Evolutionary conservation across 2,329 filamentous ascomycete species (phyloP).

Genomic region (Fusarium liriodendri): DNA sequence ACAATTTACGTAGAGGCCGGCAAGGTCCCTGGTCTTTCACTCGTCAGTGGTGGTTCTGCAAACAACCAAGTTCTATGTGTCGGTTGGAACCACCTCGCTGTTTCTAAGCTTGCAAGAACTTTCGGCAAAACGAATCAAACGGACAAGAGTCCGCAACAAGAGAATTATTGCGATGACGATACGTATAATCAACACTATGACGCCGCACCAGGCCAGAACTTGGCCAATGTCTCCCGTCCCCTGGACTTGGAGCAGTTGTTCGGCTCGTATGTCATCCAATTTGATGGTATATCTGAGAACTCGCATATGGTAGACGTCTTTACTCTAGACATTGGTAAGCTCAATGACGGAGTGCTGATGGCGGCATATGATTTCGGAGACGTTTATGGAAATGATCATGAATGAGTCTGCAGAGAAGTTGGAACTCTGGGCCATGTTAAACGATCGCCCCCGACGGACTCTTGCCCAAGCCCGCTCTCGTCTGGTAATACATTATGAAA

Average conservation of each 20-base stretch:
- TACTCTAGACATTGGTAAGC: background rate
- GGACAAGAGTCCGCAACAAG: background rate
- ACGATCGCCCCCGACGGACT: background rate
- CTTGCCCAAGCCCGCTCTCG: background rate
- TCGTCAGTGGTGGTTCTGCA: background rate
- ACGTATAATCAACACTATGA: background rate
- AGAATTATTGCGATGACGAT: background rate
- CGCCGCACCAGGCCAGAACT: background rate
- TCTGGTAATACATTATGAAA: background rate
- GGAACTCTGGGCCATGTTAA: background rate
- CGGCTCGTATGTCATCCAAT: background rate
- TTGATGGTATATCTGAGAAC: background rate
- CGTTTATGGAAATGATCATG: background rate
- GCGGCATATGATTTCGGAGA: background rate
- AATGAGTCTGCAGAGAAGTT: background rate
- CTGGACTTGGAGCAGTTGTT: background rate
- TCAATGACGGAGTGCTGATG: background rate
- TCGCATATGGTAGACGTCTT: background rate
- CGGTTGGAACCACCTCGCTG: background rate
- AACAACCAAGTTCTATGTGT: background rate
- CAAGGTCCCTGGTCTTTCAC: background rate
- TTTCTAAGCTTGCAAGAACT: background rate
- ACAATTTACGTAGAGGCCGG: background rate
- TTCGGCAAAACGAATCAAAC: background rate
- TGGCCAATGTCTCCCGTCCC: background rate